These are phyloP conservation scores for Solanum dulcamara DNA, from an alignment of 257 asterid species.

Conservation along the genomic window DNA sequence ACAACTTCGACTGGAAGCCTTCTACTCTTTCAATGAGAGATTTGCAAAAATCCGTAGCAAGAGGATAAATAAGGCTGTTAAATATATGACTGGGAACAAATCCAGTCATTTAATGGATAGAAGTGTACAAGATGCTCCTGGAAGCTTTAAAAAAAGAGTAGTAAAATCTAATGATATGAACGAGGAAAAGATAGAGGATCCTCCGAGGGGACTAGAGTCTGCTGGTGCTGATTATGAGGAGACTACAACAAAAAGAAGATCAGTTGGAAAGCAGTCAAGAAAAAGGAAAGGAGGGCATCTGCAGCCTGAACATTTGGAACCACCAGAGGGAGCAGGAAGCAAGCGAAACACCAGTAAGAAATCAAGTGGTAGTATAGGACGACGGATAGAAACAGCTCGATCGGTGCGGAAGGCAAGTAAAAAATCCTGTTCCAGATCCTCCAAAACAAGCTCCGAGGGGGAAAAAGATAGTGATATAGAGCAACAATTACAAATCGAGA, in stretches of 20 bases:
- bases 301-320: slow-evolving; percentile 4
- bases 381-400: slow-evolving; percentile 17
- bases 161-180: slow-evolving; percentile 17
- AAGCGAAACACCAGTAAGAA: slow-evolving; percentile 7
- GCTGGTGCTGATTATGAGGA: slow-evolving; percentile 12
- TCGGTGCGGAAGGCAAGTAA: slow-evolving; percentile 26
- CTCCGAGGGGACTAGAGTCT: slow-evolving; percentile 10
- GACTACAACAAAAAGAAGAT: slow-evolving; percentile 5
- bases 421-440: slow-evolving; percentile 10
- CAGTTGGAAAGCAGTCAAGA: slow-evolving; percentile 22
- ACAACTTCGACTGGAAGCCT: slow-evolving; percentile 93
- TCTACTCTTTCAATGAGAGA: slow-evolving; percentile 85
- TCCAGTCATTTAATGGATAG: slow-evolving; percentile 40
- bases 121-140: slow-evolving; percentile 20
- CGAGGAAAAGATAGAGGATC: slow-evolving; percentile 15
- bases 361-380: slow-evolving; percentile 19
- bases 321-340: slow-evolving; percentile 10
- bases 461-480: slow-evolving; percentile 17
- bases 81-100: slow-evolving; percentile 52
- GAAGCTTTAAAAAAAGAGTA: slow-evolving; percentile 41
- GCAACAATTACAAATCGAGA: slow-evolving; percentile 18
- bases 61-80: slow-evolving; percentile 83
- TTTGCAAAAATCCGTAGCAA: slow-evolving; percentile 93
- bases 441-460: slow-evolving; percentile 23
- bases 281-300: slow-evolving; percentile 21